Evolutionary conservation across 1,139 yeast genomes (phyloP), one percentile per base, ranked within the genome.

Genomic region (Arxiozyma heterogenica): DNA sequence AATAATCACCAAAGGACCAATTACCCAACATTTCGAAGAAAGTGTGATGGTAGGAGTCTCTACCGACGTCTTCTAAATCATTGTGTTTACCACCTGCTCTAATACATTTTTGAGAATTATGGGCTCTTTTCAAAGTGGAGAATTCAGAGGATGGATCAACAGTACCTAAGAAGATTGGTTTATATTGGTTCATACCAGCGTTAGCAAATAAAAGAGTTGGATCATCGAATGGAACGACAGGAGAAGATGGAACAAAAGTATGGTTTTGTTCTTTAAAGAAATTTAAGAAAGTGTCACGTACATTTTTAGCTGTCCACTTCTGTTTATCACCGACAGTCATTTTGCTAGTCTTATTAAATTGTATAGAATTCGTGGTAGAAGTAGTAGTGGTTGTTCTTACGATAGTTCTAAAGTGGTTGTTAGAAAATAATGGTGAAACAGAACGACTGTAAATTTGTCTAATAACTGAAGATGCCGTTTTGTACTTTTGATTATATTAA

Each of bases 31-130:
- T 93, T 75, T 93, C 99, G 64, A 93, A 93, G 68, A 94, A 93
- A 15, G 99, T 93, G 72, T 93, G 99, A 71, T 93, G 99, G 69
- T 93, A 93, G 54, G 95, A 87, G 71, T 93, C 99, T 69, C 87
- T 83, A 59, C 99, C 99, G 50, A 93, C 99, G 72, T 93, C 99
- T 70, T 93, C 99, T 68, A 93, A 81, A 75, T 93, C 99, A 68
- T 93, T 93, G 73, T 93, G 99, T 73, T 93, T 93, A 71, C 99
- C 99, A 71, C 99, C 99, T 45, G 99, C 99, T 75, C 99, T 84
- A 65, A 93, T 91, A 80, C 98, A 93, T 74, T 93, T 93, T 70
- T 93, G 99, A 18, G 98, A 89, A 77, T 93, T 93, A 65, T 81
- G 86, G 49, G 98, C 96, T 64, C 97, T 81, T 69, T 86, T 88